A percentile compares a stretch with the other conserved stretches of the same genome.
Conservation (phyloP, 345 rosid genomes). For the Gossypium turneri region DNA sequence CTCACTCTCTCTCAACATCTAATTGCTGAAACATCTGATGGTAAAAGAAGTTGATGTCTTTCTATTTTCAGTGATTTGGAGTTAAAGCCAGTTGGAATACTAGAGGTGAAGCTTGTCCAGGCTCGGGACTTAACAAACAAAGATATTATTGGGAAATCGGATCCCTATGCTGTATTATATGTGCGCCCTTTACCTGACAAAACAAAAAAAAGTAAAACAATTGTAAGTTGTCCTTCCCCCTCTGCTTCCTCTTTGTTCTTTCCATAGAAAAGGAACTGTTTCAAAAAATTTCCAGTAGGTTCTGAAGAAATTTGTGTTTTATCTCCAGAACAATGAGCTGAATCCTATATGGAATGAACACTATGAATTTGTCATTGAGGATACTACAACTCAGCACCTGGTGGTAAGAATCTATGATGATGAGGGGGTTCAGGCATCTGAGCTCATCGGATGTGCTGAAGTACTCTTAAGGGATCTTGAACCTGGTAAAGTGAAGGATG, state of each 20-base stretch:
- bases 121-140: constrained; percentile 90
- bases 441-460: constrained; percentile 86
- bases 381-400: constrained; percentile 85
- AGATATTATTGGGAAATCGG: constrained; percentile 94
- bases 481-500: constrained; percentile 98
- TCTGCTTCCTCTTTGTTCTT: not conserved
- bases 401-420: constrained; percentile 83
- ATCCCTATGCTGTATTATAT: constrained; percentile 78
- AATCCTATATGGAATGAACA: constrained; percentile 99
- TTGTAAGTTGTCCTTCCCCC: constrained; percentile 45
- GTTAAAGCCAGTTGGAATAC: constrained; percentile 80
- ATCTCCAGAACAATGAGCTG: constrained; percentile 76
- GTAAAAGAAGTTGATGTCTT: constrained; percentile 23
- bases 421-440: constrained; percentile 90
- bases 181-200: constrained; percentile 78
- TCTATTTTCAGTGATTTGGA: constrained; percentile 70
- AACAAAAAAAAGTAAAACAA: constrained; percentile 76
- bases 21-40: not conserved
- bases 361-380: constrained; percentile 85
- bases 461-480: constrained; percentile 68
- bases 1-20: not conserved
- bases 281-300: not conserved
- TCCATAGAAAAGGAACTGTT: not conserved
- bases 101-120: constrained; percentile 99
- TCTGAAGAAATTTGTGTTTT: constrained; percentile 16